phyloP scores from a whole-genome alignment of 371 early-diverging fungal genomes.

The Phascolomyces articulosus region DNA sequence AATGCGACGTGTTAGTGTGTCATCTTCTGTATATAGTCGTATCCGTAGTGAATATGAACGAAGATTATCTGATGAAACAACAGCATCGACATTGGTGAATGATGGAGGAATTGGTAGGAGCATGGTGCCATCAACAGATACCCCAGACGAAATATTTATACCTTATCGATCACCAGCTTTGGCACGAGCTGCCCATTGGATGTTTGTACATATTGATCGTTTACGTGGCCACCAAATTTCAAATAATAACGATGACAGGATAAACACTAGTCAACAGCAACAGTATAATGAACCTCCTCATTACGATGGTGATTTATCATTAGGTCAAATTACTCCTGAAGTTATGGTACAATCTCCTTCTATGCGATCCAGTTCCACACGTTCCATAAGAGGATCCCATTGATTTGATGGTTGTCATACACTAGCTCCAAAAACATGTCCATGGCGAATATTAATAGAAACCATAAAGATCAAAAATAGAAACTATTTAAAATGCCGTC shows the following conservation, averaged over 20 bases:
- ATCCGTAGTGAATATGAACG: not conserved
- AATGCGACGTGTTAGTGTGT: conserved; percentile 13
- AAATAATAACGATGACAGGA: not conserved
- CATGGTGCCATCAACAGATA: not conserved
- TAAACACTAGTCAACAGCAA: not conserved
- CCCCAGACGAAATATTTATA: conserved; percentile 11
- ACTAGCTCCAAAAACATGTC: too few relatives aligned
- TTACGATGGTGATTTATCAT: not conserved
- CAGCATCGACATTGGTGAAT: not conserved
- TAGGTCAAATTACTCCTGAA: not conserved
- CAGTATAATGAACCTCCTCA: not conserved
- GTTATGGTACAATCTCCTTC: not conserved
- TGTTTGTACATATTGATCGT: conserved; percentile 1
- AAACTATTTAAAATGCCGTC: not conserved
- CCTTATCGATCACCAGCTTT: conserved; percentile 18
- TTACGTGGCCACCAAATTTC: not conserved
- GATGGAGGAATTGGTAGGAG: not conserved
- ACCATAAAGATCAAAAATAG: not conserved
- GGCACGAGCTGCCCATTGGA: conserved; percentile 5
- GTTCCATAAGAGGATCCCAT: not conserved
- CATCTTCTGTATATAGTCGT: not conserved
- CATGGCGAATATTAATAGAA: too few relatives aligned
- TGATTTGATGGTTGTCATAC: not conserved
- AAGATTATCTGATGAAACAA: not conserved
- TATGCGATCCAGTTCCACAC: not conserved